phyloP scores from a whole-genome alignment of 352 stramenopile genomes.

The Peronospora tabacina region DNA sequence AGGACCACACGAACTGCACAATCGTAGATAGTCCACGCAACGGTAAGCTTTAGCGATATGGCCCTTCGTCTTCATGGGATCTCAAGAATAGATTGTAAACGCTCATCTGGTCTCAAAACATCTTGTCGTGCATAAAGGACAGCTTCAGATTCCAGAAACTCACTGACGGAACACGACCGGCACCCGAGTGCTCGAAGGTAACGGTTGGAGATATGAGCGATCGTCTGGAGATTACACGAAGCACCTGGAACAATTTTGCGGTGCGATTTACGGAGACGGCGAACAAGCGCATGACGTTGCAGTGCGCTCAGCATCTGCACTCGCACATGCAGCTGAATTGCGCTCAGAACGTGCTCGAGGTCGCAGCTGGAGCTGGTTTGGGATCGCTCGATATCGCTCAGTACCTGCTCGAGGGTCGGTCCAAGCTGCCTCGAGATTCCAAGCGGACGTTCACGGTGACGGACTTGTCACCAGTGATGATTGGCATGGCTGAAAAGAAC shows the following conservation, averaged over 20 bases:
- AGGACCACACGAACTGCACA: no score
- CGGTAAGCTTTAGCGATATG: no score
- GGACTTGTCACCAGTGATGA: conserved; percentile 39
- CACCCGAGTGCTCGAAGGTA: no score
- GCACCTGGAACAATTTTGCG: conserved; percentile 34
- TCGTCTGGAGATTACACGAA: conserved; percentile 12
- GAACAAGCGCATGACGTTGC: conserved; percentile 45
- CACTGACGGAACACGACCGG: no score
- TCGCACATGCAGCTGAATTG: conserved; percentile 40
- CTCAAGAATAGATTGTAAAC: no score
- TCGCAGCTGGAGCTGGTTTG: conserved; percentile 39
- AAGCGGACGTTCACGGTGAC: conserved; percentile 35
- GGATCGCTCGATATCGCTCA: conserved; percentile 35
- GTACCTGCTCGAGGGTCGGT: conserved; percentile 17
- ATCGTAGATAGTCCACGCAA: no score
- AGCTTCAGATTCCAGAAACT: no score
- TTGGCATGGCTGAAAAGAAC: conserved; percentile 30
- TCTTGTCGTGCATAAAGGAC: no score
- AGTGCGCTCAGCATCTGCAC: conserved; percentile 40
- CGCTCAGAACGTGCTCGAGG: conserved; percentile 37
- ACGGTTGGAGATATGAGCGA: conserved; percentile 5
- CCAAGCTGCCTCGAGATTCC: conserved; percentile 10
- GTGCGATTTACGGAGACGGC: conserved; percentile 36
- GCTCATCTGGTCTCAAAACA: no score
- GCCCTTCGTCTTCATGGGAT: no score